phyloP scores from a whole-genome alignment of 176 grass and related monocot species.

The Triticum urartu region DNA sequence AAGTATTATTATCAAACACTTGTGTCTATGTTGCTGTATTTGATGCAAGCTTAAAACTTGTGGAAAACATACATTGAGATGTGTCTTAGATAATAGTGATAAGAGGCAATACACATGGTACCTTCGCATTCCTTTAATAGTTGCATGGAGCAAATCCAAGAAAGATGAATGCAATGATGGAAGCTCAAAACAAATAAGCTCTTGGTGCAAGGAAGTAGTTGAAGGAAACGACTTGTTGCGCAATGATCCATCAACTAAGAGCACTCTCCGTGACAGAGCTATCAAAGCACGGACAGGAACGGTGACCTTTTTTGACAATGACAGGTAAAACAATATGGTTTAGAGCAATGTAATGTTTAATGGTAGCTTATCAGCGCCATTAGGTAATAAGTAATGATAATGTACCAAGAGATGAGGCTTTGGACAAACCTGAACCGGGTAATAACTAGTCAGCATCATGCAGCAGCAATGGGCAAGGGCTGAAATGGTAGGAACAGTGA shows the following conservation, averaged over 20 bases:
- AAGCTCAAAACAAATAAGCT: conserved; percentile 88
- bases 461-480: conserved; percentile 69
- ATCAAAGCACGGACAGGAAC: conserved; percentile 66
- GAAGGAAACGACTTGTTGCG: conserved; percentile 58
- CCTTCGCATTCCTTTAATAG: conserved; percentile 83
- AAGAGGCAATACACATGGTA: conserved; percentile 37
- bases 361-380: conserved; percentile 8
- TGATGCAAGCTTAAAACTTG: not conserved
- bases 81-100: conserved; percentile 10
- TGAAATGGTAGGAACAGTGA: conserved; percentile 59
- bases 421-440: conserved; percentile 74
- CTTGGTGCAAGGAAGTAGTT: conserved; percentile 91
- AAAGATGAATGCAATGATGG: conserved; percentile 60
- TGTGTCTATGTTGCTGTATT: not conserved
- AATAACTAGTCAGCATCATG: conserved; percentile 78
- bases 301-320: conserved; percentile 48
- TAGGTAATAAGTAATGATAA: conserved; percentile 25
- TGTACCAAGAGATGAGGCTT: conserved; percentile 21
- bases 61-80: not conserved
- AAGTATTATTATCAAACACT: conserved; percentile 6
- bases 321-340: conserved; percentile 10
- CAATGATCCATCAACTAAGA: conserved; percentile 70
- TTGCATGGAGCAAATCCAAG: conserved; percentile 80
- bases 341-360: conserved; percentile 1
- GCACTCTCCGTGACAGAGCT: conserved; percentile 61